Conservation (phyloP, 495 filamentous ascomycete genomes). For the Penicillium odoratum region DNA sequence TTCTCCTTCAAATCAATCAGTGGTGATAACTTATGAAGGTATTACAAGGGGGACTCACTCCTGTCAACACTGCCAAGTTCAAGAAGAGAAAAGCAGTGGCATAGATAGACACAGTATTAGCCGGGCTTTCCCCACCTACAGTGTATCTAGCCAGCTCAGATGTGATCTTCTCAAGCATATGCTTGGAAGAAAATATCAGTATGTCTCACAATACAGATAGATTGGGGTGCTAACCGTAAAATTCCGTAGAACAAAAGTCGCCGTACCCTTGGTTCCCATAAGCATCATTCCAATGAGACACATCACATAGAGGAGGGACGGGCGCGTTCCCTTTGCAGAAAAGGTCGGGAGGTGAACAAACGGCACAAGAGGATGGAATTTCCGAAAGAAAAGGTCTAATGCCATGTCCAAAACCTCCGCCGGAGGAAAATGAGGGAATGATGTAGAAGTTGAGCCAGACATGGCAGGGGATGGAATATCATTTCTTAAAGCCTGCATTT, state of each 20-base stretch:
- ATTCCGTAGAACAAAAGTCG: conserved; percentile 46
- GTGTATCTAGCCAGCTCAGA: conserved; percentile 42
- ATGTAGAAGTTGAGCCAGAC: conserved; percentile 22
- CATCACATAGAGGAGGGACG: conserved; percentile 49
- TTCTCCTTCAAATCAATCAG: conserved; percentile 40
- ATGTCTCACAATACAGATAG: not conserved
- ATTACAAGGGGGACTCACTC: conserved; percentile 29
- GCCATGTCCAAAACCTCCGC: conserved; percentile 57
- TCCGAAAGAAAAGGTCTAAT: conserved; percentile 54
- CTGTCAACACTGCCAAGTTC: conserved; percentile 51
- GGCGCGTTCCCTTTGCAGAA: conserved; percentile 44
- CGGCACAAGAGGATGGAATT: conserved; percentile 51
- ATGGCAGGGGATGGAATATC: conserved; percentile 26
- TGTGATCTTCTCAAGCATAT: conserved; percentile 42
- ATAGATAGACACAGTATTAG: conserved; percentile 44
- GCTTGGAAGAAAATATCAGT: conserved; percentile 26
- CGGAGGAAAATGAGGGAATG: conserved; percentile 44
- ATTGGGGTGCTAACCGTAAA: conserved; percentile 37
- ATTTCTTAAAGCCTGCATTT: conserved; percentile 29
- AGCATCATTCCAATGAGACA: conserved; percentile 54
- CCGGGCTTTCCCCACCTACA: conserved; percentile 34
- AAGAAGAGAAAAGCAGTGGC: conserved; percentile 49
- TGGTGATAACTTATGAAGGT: not conserved
- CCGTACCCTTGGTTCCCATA: conserved; percentile 50
- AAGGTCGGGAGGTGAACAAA: conserved; percentile 55